phyloP scores from a whole-genome alignment of 2,329 filamentous ascomycete genomes.

The Ceratocystiopsis sp. region DNA sequence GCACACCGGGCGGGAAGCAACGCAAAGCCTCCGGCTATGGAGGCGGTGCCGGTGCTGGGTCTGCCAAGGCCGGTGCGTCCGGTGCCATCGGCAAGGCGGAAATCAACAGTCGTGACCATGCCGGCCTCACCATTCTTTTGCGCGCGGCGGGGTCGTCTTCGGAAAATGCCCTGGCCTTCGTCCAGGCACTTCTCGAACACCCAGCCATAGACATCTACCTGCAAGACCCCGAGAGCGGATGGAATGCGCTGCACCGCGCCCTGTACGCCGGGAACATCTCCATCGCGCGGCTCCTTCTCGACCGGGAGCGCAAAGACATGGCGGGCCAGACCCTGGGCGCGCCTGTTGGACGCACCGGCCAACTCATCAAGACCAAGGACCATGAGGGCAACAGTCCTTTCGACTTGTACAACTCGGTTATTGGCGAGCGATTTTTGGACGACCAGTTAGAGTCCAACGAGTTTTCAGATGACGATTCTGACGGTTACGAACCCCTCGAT shows the following conservation, averaged over 20 bases:
- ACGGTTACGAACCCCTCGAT: background rate
- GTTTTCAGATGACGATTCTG: constrained; percentile 1
- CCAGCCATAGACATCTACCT: constrained; percentile 70
- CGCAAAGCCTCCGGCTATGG: constrained; percentile 36
- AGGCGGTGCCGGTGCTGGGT: constrained; percentile 24
- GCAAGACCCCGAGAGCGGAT: constrained; percentile 83
- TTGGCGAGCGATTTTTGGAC: constrained; percentile 46
- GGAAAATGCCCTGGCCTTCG: constrained; percentile 54
- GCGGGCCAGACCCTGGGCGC: constrained; percentile 41
- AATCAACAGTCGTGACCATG: constrained; percentile 68
- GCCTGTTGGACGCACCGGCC: constrained; percentile 44
- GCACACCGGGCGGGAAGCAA: constrained; percentile 21
- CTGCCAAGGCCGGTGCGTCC: constrained; percentile 19
- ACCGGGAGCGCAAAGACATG: constrained; percentile 53
- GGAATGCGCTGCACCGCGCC: constrained; percentile 85
- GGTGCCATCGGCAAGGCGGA: constrained; percentile 39
- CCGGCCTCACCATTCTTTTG: constrained; percentile 69
- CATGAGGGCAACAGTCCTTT: constrained; percentile 89
- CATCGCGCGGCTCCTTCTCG: constrained; percentile 66
- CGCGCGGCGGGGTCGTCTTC: constrained; percentile 64
- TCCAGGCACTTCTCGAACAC: constrained; percentile 62
- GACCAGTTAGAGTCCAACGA: background rate
- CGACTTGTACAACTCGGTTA: constrained; percentile 78
- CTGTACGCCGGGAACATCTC: constrained; percentile 81
- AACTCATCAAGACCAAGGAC: constrained; percentile 87